These are phyloP conservation scores for Fusarium sp. DNA, from an alignment of 2,329 filamentous ascomycete genomes.

Conservation along the genomic window DNA sequence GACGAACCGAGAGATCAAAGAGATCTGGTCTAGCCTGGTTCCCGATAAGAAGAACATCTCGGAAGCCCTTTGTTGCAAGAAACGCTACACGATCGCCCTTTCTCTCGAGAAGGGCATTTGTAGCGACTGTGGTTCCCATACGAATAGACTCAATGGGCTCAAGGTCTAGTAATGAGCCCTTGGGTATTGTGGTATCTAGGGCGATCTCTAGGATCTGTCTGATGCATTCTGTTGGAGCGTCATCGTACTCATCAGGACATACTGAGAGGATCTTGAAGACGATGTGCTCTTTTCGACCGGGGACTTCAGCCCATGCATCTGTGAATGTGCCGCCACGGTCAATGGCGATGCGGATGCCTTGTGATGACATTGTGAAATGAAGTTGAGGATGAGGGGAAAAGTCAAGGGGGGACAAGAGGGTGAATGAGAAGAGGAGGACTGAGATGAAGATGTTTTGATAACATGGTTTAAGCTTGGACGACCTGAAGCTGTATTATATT, in stretches of 20 bases:
- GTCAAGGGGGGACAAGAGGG: not conserved
- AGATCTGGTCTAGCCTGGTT: slow-evolving; percentile 80
- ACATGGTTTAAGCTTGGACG: slow-evolving; percentile 3
- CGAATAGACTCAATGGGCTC: slow-evolving; percentile 72
- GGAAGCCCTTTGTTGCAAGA: slow-evolving; percentile 78
- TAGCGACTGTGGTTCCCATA: slow-evolving; percentile 86
- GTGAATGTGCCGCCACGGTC: slow-evolving; percentile 49
- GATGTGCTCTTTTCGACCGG: slow-evolving; percentile 38
- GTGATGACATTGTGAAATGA: slow-evolving; percentile 31
- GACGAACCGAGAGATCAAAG: slow-evolving; percentile 77
- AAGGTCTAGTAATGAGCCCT: slow-evolving; percentile 52
- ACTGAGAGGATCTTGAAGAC: slow-evolving; percentile 56
- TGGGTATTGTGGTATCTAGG: slow-evolving; percentile 49
- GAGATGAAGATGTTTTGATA: not conserved
- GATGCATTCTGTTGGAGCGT: slow-evolving; percentile 81
- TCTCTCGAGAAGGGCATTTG: slow-evolving; percentile 79
- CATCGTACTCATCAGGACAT: slow-evolving; percentile 77
- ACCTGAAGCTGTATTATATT: slow-evolving; percentile 38
- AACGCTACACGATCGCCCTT: slow-evolving; percentile 80
- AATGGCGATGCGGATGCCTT: slow-evolving; percentile 47
- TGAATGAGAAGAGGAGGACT: not conserved
- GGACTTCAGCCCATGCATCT: slow-evolving; percentile 44
- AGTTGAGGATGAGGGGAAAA: no score
- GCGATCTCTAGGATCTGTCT: slow-evolving; percentile 58
- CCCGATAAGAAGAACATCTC: slow-evolving; percentile 77